Conservation (phyloP, 2,329 filamentous ascomycete species). For the Trichoderma koningiopsis region DNA sequence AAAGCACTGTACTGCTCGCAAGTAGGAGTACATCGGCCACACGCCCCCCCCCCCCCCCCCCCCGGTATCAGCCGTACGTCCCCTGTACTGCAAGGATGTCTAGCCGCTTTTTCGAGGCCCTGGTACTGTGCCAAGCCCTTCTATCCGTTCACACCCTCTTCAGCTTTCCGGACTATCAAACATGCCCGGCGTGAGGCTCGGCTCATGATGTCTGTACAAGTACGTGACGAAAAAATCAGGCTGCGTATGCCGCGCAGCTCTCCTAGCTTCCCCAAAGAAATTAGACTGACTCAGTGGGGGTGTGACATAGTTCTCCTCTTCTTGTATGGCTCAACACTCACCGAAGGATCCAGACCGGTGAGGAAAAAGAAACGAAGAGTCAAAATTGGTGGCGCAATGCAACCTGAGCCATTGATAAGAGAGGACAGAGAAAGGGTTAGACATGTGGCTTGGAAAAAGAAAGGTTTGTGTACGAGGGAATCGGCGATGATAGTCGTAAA, state of each 20-base stretch:
- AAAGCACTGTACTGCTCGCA: not conserved
- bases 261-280: not conserved
- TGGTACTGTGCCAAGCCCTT: not conserved
- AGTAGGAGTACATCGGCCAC: not conserved
- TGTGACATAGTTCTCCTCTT: not conserved
- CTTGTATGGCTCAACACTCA: not conserved
- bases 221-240: not conserved
- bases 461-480: not conserved
- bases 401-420: not conserved
- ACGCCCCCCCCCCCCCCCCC: constrained; percentile 6
- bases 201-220: not conserved
- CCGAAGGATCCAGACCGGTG: not conserved
- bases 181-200: not conserved
- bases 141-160: constrained; percentile 4
- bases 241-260: not conserved
- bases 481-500: constrained; percentile 1
- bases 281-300: not conserved
- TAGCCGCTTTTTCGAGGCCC: not conserved
- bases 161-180: not conserved
- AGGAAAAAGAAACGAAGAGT: not conserved
- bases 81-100: constrained; percentile 9
- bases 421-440: not conserved
- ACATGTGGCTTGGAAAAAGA: not conserved
- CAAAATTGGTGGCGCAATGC: not conserved
- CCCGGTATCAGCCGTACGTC: not conserved